These are phyloP conservation scores for Hymenoscyphus fraxineus DNA, from an alignment of 2,329 filamentous ascomycete genomes.

Conservation along the genomic window DNA sequence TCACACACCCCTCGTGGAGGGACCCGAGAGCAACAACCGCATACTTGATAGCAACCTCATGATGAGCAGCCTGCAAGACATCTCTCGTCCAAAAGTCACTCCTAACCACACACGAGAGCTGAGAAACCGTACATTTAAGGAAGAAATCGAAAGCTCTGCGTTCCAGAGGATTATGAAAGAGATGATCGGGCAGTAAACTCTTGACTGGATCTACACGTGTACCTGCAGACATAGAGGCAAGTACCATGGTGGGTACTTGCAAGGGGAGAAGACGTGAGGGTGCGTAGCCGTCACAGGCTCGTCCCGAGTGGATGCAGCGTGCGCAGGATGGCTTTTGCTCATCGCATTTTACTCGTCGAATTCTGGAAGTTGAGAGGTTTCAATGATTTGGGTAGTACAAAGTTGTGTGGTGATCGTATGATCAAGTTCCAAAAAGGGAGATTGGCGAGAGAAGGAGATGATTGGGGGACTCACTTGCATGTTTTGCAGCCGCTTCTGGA, in stretches of 20 bases:
- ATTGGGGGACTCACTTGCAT: conserved; percentile 4
- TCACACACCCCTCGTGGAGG: conserved; percentile 21
- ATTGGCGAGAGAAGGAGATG: neutral
- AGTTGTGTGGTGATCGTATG: neutral
- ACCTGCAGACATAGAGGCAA: neutral
- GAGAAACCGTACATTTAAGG: conserved; percentile 20
- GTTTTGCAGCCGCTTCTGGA: conserved; percentile 5
- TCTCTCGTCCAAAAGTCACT: conserved; percentile 58
- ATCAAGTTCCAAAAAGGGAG: neutral
- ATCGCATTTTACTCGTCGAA: conserved; percentile 27
- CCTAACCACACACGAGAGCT: conserved; percentile 44
- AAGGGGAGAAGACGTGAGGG: conserved; percentile 10
- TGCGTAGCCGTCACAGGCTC: conserved; percentile 27
- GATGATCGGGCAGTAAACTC: conserved; percentile 16
- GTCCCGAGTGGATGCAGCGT: conserved; percentile 22
- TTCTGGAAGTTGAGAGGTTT: neutral
- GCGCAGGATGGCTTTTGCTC: conserved; percentile 25
- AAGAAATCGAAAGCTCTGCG: conserved; percentile 23
- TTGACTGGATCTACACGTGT: neutral
- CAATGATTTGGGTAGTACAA: neutral
- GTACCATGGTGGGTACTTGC: conserved; percentile 9
- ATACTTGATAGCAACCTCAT: conserved; percentile 27
- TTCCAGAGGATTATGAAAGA: conserved; percentile 15
- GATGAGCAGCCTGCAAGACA: conserved; percentile 58
- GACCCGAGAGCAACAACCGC: conserved; percentile 22